phyloP scores from a whole-genome alignment of 176 grass and related monocot species.

The Thalia dealbata region DNA sequence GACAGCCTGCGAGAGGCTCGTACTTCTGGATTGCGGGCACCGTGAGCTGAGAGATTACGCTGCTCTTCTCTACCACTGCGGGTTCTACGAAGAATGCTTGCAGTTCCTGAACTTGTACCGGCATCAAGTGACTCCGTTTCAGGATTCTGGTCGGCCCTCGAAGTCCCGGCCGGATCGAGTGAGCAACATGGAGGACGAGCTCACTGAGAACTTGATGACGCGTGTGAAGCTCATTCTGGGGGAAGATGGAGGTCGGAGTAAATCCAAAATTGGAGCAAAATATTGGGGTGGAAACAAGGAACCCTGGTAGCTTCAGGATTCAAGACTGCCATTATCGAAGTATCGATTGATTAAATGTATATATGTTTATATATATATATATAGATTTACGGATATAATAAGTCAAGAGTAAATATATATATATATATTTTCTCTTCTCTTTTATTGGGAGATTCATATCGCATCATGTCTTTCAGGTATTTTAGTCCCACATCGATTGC shows the following conservation, averaged over 20 bases:
- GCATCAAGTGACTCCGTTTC: not conserved
- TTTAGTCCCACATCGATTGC: too few species aligned
- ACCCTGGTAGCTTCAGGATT: conserved; percentile 73
- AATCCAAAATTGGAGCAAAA: conserved; percentile 14
- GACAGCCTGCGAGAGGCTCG: conserved; percentile 64
- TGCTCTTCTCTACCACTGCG: conserved; percentile 75
- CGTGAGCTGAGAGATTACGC: conserved; percentile 75
- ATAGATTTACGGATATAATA: too few species aligned
- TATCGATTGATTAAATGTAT: too few species aligned
- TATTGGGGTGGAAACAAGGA: conserved; percentile 67
- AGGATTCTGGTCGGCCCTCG: conserved; percentile 16
- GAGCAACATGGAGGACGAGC: conserved; percentile 46
- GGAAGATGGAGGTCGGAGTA: conserved; percentile 60
- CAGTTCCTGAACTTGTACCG: conserved; percentile 48
- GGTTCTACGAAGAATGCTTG: conserved; percentile 66
- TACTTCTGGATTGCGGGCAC: conserved; percentile 39
- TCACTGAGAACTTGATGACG: conserved; percentile 33
- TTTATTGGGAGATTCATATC: too few species aligned
- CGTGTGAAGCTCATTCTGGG: conserved; percentile 51
- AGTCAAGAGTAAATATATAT: too few species aligned
- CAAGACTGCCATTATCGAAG: too few species aligned
- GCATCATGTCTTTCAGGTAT: too few species aligned
- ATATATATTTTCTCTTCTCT: too few species aligned
- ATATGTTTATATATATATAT: too few species aligned
- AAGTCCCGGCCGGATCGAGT: conserved; percentile 11